Evolutionary conservation across 495 filamentous ascomycete species (phyloP).

Genomic region (Jackrogersella multiformis): DNA sequence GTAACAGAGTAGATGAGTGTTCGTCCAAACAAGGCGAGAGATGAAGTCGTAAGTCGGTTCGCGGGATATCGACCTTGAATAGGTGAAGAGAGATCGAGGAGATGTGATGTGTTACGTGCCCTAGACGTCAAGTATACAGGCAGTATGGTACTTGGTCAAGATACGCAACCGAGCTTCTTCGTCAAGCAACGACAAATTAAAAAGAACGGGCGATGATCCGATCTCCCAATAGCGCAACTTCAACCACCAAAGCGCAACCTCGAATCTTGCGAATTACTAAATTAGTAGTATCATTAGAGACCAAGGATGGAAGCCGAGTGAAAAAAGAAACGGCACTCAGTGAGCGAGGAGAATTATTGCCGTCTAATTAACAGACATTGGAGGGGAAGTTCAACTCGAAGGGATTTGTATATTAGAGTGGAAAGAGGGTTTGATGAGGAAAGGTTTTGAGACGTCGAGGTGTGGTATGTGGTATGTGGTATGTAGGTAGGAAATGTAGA

Average conservation of each 20-base stretch:
- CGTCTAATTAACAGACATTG: slow-evolving; percentile 3
- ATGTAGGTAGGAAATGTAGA: slow-evolving; percentile 4
- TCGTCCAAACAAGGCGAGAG: slow-evolving; percentile 3
- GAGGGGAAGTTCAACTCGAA: not conserved
- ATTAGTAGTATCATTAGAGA: slow-evolving; percentile 27
- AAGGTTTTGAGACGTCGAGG: slow-evolving; percentile 22
- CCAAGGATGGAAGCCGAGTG: slow-evolving; percentile 9
- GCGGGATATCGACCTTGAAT: slow-evolving; percentile 12
- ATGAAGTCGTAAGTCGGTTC: slow-evolving; percentile 8
- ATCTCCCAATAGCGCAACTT: slow-evolving; percentile 6
- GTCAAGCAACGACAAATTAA: slow-evolving; percentile 14
- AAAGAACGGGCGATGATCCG: not conserved
- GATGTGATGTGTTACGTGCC: slow-evolving; percentile 10
- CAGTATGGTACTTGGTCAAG: not conserved
- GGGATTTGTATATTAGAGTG: slow-evolving; percentile 18
- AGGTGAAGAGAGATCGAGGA: not conserved
- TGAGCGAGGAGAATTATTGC: not conserved
- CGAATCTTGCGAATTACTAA: slow-evolving; percentile 18
- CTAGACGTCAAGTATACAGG: slow-evolving; percentile 11
- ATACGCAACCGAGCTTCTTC: slow-evolving; percentile 8
- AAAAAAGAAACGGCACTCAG: slow-evolving; percentile 12
- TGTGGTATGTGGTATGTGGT: slow-evolving; percentile 23
- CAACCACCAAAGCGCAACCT: slow-evolving; percentile 25
- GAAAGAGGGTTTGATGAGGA: slow-evolving; percentile 15
- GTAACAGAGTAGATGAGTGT: not conserved